Evolutionary conservation across 495 filamentous ascomycete genomes (phyloP).

Genomic region (Recurvomyces mirabilis): DNA sequence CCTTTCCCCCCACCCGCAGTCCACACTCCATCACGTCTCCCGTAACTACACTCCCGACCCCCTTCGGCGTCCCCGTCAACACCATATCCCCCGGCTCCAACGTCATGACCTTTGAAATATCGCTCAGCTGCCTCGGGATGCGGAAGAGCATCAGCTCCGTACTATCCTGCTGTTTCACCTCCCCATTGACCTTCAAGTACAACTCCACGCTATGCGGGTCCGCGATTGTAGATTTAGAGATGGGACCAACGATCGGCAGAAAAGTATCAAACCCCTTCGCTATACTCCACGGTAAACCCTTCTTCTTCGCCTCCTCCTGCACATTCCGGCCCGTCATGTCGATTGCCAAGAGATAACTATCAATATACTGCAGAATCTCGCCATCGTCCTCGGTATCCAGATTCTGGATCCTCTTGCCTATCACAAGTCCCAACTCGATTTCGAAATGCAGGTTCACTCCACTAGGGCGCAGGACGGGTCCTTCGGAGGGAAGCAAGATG

Average conservation of each 20-base stretch:
- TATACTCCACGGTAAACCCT: slow-evolving; percentile 92
- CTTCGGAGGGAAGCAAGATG: slow-evolving; percentile 63
- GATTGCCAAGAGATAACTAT: slow-evolving; percentile 69
- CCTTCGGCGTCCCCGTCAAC: slow-evolving; percentile 92
- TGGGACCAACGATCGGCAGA: slow-evolving; percentile 67
- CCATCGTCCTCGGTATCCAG: slow-evolving; percentile 53
- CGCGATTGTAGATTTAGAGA: slow-evolving; percentile 63
- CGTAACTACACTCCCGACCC: slow-evolving; percentile 71
- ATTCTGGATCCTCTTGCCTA: slow-evolving; percentile 68
- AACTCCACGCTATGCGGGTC: slow-evolving; percentile 83
- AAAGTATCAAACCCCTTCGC: slow-evolving; percentile 97
- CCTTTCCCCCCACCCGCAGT: slow-evolving; percentile 67
- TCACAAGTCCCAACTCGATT: slow-evolving; percentile 80
- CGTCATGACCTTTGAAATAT: slow-evolving; percentile 91
- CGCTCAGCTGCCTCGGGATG: slow-evolving; percentile 74
- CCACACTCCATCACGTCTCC: slow-evolving; percentile 87
- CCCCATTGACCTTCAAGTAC: slow-evolving; percentile 66
- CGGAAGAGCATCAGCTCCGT: slow-evolving; percentile 86
- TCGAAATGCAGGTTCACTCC: slow-evolving; percentile 88
- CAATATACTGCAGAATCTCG: slow-evolving; percentile 44
- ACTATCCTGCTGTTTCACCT: slow-evolving; percentile 66
- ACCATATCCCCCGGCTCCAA: slow-evolving; percentile 86
- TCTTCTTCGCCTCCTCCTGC: slow-evolving; percentile 92
- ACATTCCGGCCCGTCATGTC: slow-evolving; percentile 92
- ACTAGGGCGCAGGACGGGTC: slow-evolving; percentile 71